Evolutionary conservation across 2,329 filamentous ascomycete species (phyloP).

Genomic region (Ophiostoma sp.): DNA sequence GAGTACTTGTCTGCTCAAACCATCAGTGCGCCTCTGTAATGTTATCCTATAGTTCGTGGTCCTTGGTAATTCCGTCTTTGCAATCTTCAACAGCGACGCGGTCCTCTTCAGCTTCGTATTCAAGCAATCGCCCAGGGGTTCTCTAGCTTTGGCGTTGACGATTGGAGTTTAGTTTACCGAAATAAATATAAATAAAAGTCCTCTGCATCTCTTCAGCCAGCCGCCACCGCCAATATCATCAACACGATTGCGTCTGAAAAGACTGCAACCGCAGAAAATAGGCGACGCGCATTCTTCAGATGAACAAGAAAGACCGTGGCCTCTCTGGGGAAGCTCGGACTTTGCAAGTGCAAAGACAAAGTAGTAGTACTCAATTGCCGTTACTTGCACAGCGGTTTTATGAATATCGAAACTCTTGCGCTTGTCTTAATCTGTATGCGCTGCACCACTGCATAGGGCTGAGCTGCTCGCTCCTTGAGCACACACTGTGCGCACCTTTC

Average conservation of each 20-base stretch:
- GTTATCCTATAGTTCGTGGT: not conserved
- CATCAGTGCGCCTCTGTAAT: not conserved
- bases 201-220: not conserved
- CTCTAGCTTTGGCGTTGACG: no score
- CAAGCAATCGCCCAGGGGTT: no score
- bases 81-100: not conserved
- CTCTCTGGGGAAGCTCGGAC: not conserved
- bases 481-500: not conserved
- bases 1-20: constrained; percentile 3
- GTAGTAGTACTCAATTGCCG: not conserved
- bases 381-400: no score
- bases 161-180: no score
- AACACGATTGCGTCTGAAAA: no score
- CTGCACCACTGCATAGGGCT: constrained; percentile 12
- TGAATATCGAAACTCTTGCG: no score
- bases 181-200: not conserved
- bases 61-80: not conserved
- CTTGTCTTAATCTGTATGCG: not conserved
- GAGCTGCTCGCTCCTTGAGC: not conserved
- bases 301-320: no score
- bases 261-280: no score
- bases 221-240: not conserved
- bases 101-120: not conserved
- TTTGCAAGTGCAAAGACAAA: no score
- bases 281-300: no score